Base-by-base conservation (phyloP, 2,329 filamentous ascomycete species). In the Beauveria brongniartii region DNA sequence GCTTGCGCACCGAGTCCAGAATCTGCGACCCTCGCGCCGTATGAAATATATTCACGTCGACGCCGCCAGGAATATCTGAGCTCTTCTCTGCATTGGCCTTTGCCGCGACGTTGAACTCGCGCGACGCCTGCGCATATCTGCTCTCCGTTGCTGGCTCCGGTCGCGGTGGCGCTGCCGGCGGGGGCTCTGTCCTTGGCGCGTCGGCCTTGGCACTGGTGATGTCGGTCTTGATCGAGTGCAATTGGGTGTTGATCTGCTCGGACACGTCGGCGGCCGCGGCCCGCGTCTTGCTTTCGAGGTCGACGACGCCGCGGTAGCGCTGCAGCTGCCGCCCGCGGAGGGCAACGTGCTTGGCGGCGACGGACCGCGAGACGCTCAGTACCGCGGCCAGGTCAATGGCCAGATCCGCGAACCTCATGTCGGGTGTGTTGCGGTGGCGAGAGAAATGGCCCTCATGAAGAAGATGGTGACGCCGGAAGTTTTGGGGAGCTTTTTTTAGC, bases 321-420 rank as follows among this genome's bases (percentile, higher is more conserved):
- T 83, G 79, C 59, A 83, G 70, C 71, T 85, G 83, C 48, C 78
- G 75, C 61, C 77, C 71, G 65, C 84, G 78, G 57, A 88, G 75
- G 62, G 82, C 82, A 54, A 83, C 70, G 72, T 88, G 85, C 71
- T 82, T 86, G 54, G 80, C 74, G 54, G 87, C 88, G 63, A 92
- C 81, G 40, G 82, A 82, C 63, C 86, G 83, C 55, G 88, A 87
- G 70, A 85, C 89, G 77, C 82, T 85, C 72, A 88, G 79, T 65
- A 92, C 79, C 63, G 86, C 83, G 66, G 86, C 84, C 67, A 89
- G 77, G 76, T 92, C 90, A 70, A 92, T 78, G 64, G 80, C 76
- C 69, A 80, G 84, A 75, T 83, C 87, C 75, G 82, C 83, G 80
- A 85, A 77, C 72, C 82, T 77, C 83, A 86, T 86, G 66, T 53